Conservation (phyloP, 129 eudicot species). For the Helichrysum umbraculigerum region DNA sequence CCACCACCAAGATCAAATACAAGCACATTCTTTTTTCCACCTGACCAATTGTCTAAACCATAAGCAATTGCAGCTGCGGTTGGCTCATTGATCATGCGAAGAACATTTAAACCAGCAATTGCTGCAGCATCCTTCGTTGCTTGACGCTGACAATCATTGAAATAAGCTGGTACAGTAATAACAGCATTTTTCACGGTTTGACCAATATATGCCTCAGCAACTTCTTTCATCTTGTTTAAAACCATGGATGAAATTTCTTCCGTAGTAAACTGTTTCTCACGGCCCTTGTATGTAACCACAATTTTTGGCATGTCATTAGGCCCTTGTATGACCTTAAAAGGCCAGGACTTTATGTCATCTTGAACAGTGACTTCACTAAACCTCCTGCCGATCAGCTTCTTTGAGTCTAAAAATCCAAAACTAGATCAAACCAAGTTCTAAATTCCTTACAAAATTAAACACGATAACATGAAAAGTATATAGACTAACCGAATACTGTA, state of each 20-base stretch:
- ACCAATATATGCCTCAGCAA: constrained; percentile 16
- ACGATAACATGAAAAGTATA: neutral
- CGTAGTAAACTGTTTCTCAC: neutral
- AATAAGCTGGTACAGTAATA: constrained; percentile 18
- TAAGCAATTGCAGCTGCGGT: no score
- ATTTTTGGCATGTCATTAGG: constrained; percentile 20
- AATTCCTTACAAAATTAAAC: neutral
- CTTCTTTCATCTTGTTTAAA: neutral
- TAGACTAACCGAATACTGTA: constrained; percentile 2
- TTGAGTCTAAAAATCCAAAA: constrained; percentile 12
- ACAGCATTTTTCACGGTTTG: neutral
- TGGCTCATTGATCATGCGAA: constrained; percentile 9
- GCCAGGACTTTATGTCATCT: neutral
- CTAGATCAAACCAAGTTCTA: neutral
- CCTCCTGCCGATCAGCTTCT: constrained; percentile 19
- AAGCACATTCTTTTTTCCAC: no score
- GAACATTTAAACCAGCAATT: constrained; percentile 21
- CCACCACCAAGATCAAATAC: no score
- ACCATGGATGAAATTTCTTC: constrained; percentile 8
- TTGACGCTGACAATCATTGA: constrained; percentile 24
- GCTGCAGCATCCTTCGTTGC: constrained; percentile 17
- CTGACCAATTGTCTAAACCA: no score
- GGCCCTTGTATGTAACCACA: constrained; percentile 17
- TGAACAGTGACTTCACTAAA: neutral
- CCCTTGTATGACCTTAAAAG: no score